Evolutionary conservation across 768 basidiomycete genomes (phyloP).

Genomic region (Calvatia gigantea): DNA sequence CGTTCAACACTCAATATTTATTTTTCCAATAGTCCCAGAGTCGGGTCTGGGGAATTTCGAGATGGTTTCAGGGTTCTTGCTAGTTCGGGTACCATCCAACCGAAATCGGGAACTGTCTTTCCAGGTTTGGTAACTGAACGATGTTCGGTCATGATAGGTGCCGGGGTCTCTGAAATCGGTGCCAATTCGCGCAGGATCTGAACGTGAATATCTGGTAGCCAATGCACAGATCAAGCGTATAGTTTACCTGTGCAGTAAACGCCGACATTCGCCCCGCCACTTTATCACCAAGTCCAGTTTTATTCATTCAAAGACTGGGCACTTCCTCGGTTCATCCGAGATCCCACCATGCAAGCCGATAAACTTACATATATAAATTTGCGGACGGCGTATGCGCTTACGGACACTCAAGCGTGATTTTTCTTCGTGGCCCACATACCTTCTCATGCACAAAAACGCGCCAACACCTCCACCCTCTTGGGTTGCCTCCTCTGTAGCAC

Average conservation of each 20-base stretch:
- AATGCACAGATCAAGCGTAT: slow-evolving; percentile 11
- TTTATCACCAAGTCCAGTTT: not conserved
- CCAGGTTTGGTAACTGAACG: slow-evolving; percentile 5
- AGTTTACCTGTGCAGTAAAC: not conserved
- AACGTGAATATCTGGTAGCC: not conserved
- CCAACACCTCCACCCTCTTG: not conserved
- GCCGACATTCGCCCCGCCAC: slow-evolving; percentile 2
- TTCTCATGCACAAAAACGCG: not conserved
- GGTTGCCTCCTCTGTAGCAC: not conserved
- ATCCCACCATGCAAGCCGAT: not conserved
- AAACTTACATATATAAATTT: not conserved
- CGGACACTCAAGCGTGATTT: no score
- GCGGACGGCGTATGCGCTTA: no score
- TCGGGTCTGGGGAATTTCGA: not conserved
- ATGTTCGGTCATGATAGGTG: slow-evolving; percentile 2
- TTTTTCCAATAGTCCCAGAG: no score
- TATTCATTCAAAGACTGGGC: not conserved
- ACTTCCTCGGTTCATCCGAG: not conserved
- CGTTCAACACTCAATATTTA: no score
- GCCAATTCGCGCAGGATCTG: not conserved
- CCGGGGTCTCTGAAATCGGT: slow-evolving; percentile 8
- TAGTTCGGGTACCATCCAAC: not conserved
- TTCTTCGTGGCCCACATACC: not conserved
- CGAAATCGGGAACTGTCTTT: not conserved
- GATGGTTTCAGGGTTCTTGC: not conserved